Conservation (phyloP, 306 rosid genomes). For the Gynostemma pentaphyllum region DNA sequence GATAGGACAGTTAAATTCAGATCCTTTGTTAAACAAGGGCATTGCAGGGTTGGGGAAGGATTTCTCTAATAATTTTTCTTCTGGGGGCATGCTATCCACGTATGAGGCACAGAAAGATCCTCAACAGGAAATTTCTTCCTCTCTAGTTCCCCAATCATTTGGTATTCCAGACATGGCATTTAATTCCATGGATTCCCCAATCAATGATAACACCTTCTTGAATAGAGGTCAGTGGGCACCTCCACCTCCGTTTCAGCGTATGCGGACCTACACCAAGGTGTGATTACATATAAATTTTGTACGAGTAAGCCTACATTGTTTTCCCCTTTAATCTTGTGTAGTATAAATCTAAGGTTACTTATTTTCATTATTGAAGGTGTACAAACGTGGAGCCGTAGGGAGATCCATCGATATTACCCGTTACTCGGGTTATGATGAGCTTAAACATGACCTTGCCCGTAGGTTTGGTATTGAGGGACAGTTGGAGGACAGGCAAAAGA, state of each 20-base stretch:
- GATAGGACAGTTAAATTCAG: conserved; percentile 45
- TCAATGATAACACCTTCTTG: conserved; percentile 59
- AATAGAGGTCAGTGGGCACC: conserved; percentile 68
- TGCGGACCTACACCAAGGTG: conserved; percentile 97
- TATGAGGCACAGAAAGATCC: conserved; percentile 55
- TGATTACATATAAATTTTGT: neutral
- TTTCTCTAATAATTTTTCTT: conserved; percentile 40
- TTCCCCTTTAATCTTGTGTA: neutral
- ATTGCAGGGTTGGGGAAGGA: conserved; percentile 43
- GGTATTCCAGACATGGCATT: conserved; percentile 86
- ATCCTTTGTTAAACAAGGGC: conserved; percentile 55
- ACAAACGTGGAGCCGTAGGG: conserved; percentile 98
- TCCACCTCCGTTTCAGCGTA: conserved; percentile 59
- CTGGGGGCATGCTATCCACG: conserved; percentile 47
- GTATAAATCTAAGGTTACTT: neutral
- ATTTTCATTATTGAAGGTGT: conserved; percentile 36
- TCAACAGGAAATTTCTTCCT: conserved; percentile 84
- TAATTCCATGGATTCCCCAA: conserved; percentile 74
- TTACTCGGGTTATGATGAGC: conserved; percentile 75
- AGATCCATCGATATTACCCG: conserved; percentile 88
- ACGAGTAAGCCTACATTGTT: neutral
- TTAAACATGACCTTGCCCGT: conserved; percentile 85
- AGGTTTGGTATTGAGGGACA: conserved; percentile 94
- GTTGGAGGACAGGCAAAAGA: conserved; percentile 70
- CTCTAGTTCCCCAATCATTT: conserved; percentile 80